phyloP scores from a whole-genome alignment of 768 basidiomycete species.

The Leccinum rimulosum region DNA sequence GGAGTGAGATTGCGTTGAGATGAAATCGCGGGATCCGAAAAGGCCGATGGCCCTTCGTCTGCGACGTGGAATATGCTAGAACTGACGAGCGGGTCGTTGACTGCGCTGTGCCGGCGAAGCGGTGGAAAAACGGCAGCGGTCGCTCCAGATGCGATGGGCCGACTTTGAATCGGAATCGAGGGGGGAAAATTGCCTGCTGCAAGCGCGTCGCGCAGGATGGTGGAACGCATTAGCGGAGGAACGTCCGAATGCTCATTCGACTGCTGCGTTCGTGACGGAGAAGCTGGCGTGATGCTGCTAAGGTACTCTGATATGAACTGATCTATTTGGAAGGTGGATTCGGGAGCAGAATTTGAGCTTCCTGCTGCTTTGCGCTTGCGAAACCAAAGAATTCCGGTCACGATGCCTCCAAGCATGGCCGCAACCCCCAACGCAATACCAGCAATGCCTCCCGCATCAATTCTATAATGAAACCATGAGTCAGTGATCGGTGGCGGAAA shows the following conservation, averaged over 20 bases:
- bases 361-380: slow-evolving; percentile 6
- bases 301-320: slow-evolving; percentile 3
- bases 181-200: background rate
- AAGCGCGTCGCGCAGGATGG: slow-evolving; percentile 14
- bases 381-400: slow-evolving; percentile 5
- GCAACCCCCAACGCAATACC: slow-evolving; percentile 14
- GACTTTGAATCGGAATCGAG: background rate
- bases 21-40: background rate
- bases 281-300: background rate
- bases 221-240: slow-evolving; percentile 1
- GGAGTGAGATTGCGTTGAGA: background rate
- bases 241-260: background rate
- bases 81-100: background rate
- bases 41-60: background rate
- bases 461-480: slow-evolving; percentile 12
- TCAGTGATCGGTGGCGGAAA: background rate
- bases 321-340: background rate
- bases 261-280: no score
- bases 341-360: background rate
- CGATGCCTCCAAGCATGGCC: background rate
- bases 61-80: background rate
- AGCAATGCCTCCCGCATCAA: slow-evolving; percentile 5
- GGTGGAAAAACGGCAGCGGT: background rate
- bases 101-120: background rate
- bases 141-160: background rate